These are phyloP conservation scores for Oryza glumipatula DNA, from an alignment of 176 grass and related monocot genomes.

Conservation along the genomic window DNA sequence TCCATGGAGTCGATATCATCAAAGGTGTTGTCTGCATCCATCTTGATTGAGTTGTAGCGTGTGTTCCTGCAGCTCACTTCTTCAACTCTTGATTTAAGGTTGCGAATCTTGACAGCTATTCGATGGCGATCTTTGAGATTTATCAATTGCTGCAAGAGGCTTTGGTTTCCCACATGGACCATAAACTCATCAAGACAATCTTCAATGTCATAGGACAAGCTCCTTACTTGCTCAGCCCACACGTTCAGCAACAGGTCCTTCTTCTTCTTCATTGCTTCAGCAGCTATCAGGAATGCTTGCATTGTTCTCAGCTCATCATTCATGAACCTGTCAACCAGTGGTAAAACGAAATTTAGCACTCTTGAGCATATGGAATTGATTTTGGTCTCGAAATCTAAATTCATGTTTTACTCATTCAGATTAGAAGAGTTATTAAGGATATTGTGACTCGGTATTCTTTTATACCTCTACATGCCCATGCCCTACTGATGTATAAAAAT, in stretches of 20 bases:
- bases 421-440: too few relatives aligned
- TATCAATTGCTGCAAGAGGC: neutral
- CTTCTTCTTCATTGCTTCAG: too few relatives aligned
- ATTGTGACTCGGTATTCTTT: too few relatives aligned
- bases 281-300: neutral
- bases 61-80: slow-evolving; percentile 40
- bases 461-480: too few relatives aligned
- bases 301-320: too few relatives aligned
- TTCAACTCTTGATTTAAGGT: slow-evolving; percentile 35
- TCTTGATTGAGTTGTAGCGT: slow-evolving; percentile 35
- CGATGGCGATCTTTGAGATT: slow-evolving; percentile 1
- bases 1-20: slow-evolving; percentile 23
- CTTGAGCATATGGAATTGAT: too few relatives aligned
- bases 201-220: slow-evolving; percentile 23
- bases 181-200: slow-evolving; percentile 38
- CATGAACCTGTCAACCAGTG: too few relatives aligned
- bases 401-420: too few relatives aligned
- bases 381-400: too few relatives aligned
- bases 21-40: neutral
- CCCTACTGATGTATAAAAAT: too few relatives aligned
- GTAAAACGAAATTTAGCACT: too few relatives aligned
- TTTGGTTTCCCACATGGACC: neutral
- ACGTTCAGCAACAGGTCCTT: neutral
- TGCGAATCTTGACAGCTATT: slow-evolving; percentile 11
- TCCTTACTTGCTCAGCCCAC: slow-evolving; percentile 14